Evolutionary conservation across 2,329 filamentous ascomycete genomes (phyloP), one percentile per base, ranked within the genome.

Genomic region (Diaporthe citri): DNA sequence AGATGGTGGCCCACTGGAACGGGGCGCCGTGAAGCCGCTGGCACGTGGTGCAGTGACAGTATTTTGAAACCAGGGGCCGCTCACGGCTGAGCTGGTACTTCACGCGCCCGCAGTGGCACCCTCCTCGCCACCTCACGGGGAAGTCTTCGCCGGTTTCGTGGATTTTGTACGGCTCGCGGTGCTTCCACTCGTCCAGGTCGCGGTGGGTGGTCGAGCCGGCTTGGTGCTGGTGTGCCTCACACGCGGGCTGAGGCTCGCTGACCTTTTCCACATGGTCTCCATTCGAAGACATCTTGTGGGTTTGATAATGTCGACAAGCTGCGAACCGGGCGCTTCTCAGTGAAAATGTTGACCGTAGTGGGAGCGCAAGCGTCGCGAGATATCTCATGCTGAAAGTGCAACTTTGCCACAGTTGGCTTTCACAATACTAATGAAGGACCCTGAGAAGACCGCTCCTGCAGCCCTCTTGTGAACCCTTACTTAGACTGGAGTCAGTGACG

Each of bases 1-100:
- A 96, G 78, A 97, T 95, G 56, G 94, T 93, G 0, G 95, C 94
- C 94, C 94, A 97, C 85, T 97, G 95, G 85, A 97, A 96, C 0
- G 95, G 95, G 4, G 95, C 94, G 71, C 93, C 94, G 79, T 97
- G 95, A 78, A 96, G 87, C 17, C 90, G 89, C 85, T 97, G 94
- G 82, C 95, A 97, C 59, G 93, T 94, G 0, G 87, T 88, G 84
- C 95, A 97, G 84, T 97, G 95, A 82, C 95, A 97, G 80, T 93
- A 93, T 82, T 97, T 97, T 48, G 90, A 88, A 51, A 93, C 90
- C 48, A 97, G 84, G 1, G 95, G 95, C 81, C 89, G 90, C 70
- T 94, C 90, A 31, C 92, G 86, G 71, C 87, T 91, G 52, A 97
- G 82, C 82, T 93, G 88, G 81, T 95, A 97, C 79, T 90, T 85